These are phyloP conservation scores for Heimioporus sp. DNA, from an alignment of 768 basidiomycete species.

Conservation along the genomic window DNA sequence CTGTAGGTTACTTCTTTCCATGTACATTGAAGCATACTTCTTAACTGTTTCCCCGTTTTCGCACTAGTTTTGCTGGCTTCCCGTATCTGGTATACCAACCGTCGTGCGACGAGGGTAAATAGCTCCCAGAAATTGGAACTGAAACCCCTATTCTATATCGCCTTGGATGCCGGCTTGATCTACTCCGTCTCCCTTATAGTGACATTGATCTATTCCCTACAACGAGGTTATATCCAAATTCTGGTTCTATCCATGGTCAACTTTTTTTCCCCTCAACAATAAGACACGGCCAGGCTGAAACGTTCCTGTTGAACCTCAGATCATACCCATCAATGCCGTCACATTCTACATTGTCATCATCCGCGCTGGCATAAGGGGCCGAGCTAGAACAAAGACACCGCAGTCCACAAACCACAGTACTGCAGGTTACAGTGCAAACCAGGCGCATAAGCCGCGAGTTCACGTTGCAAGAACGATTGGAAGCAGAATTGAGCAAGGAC, in stretches of 20 bases:
- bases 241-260: conserved; percentile 37
- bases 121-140: conserved; percentile 6
- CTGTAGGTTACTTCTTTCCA: conserved; percentile 13
- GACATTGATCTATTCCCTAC: conserved; percentile 29
- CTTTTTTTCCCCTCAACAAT: not conserved
- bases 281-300: not conserved
- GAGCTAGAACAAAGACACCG: not conserved
- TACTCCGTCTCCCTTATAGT: conserved; percentile 36
- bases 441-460: conserved; percentile 3
- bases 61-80: conserved; percentile 26
- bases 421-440: not conserved
- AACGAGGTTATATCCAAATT: conserved; percentile 31
- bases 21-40: not conserved
- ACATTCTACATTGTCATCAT: conserved; percentile 44
- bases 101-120: conserved; percentile 14
- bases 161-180: conserved; percentile 38
- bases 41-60: not conserved
- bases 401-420: no score
- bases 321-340: conserved; percentile 40
- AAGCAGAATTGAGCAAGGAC: not conserved
- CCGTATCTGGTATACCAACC: conserved; percentile 31
- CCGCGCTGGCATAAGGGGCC: conserved; percentile 28
- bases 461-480: not conserved
- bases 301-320: conserved; percentile 15
- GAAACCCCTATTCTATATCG: conserved; percentile 22